Evolutionary conservation across 1,139 yeast genomes (phyloP).

Genomic region (Pichia sp.): DNA sequence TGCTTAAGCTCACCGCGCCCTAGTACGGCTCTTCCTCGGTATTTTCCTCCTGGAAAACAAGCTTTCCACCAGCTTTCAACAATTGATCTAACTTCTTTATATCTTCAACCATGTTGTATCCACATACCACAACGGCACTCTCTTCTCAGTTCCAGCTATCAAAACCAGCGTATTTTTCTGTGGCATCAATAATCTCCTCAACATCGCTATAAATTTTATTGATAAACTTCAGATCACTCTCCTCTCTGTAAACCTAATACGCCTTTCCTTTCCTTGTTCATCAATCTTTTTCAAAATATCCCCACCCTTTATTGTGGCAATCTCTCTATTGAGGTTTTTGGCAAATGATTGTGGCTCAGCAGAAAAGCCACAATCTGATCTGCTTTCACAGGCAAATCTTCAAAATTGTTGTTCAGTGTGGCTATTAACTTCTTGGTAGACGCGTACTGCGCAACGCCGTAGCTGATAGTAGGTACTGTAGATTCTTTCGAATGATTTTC

Average conservation of each 20-base stretch:
- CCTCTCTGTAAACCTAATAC: slow-evolving; percentile 38
- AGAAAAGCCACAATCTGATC: slow-evolving; percentile 28
- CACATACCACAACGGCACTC: slow-evolving; percentile 49
- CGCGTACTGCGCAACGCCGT: too few relatives aligned
- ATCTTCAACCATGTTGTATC: slow-evolving; percentile 41
- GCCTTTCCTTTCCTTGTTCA: slow-evolving; percentile 26
- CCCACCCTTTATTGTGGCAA: slow-evolving; percentile 47
- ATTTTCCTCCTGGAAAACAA: slow-evolving; percentile 30
- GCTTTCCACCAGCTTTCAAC: too few relatives aligned
- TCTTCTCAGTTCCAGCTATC: slow-evolving; percentile 39
- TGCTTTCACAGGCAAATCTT: slow-evolving; percentile 55
- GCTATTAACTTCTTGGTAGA: slow-evolving; percentile 37
- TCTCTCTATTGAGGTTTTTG: slow-evolving; percentile 45
- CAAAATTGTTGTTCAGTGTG: slow-evolving; percentile 58
- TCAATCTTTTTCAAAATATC: slow-evolving; percentile 31
- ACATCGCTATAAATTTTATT: slow-evolving; percentile 45
- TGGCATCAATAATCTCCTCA: slow-evolving; percentile 28
- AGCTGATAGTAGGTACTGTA: too few relatives aligned
- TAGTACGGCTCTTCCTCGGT: slow-evolving; percentile 61
- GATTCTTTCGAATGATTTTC: too few relatives aligned
- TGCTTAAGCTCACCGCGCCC: not conserved
- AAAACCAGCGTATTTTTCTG: slow-evolving; percentile 46
- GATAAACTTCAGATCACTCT: slow-evolving; percentile 50
- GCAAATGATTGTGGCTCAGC: slow-evolving; percentile 32
- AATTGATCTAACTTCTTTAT: slow-evolving; percentile 18